Evolutionary conservation across 2,329 filamentous ascomycete genomes (phyloP), one percentile per base, ranked within the genome.

Genomic region (Salinomyces thailandicus): DNA sequence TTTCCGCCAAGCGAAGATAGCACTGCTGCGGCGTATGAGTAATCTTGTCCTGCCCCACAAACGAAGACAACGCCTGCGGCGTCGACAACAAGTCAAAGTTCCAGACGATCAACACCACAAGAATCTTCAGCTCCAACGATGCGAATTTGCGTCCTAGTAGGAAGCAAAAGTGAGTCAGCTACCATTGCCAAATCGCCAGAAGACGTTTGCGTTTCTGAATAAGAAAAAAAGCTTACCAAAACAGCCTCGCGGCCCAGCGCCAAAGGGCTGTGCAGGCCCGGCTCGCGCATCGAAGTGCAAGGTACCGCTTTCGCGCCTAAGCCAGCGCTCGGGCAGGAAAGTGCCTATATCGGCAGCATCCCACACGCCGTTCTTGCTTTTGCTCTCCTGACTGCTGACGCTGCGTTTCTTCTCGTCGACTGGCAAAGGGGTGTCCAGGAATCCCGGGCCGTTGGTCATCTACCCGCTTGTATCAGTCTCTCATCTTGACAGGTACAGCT

Each of bases 271-370:
- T 5, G 35, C 37, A 17, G 62, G 60, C 8, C 63, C 47, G 3
- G 60, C 55, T 20, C 50, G 45, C 1, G 52, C 29, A 42, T 64
- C 54, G 42, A 62, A 64, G 2, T 39, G 45, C 11, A 54, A 46
- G 9, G 48, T 42, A 1, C 50, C 55, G 5, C 47, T 24, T 8
- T 47, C 45, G 8, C 56, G 48, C 4, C 24, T 42, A 3, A 68
- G 47, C 64, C 64, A 67, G 26, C 64, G 50, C 36, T 59, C 52
- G 1, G 64, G 64, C 12, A 55, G 48, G 43, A 67, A 67, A 2
- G 22, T 41, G 11, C 32, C 35, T 14, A 62, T 52, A 8, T 54
- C 50, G 2, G 40, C 37, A 17, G 37, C 30, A 11, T 55, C 52
- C 49, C 56, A 59, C 2, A 20, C 19, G n/a, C 46, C 44, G 1